Percentiles rank a stretch among this genome's conserved stretches.
phyloP scores from a whole-genome alignment of 2,329 filamentous ascomycete genomes.

The Claviceps pazoutovae region DNA sequence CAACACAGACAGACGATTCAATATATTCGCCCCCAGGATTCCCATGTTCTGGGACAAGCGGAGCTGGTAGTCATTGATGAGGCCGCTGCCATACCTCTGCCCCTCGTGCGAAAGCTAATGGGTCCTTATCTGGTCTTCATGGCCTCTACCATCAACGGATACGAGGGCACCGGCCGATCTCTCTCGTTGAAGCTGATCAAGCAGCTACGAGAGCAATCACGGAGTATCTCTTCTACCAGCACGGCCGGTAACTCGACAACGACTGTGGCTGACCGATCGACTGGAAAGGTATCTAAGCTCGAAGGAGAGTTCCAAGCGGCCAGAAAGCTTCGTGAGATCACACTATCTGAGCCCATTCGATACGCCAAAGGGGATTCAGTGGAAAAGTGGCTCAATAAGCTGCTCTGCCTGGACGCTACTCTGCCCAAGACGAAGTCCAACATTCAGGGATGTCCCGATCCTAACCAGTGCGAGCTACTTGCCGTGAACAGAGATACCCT shows the following conservation, averaged over 20 bases:
- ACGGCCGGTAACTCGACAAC: slow-evolving; percentile 33
- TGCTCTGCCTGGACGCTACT: slow-evolving; percentile 88
- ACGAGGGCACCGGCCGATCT: slow-evolving; percentile 91
- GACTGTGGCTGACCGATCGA: slow-evolving; percentile 63
- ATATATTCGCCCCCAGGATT: slow-evolving; percentile 93
- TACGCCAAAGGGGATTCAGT: slow-evolving; percentile 84
- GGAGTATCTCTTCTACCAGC: slow-evolving; percentile 34
- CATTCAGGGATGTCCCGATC: slow-evolving; percentile 73
- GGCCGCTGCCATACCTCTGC: slow-evolving; percentile 88
- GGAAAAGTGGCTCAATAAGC: slow-evolving; percentile 89
- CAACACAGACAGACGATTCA: slow-evolving; percentile 96
- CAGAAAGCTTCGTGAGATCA: slow-evolving; percentile 80
- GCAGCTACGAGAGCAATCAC: slow-evolving; percentile 85
- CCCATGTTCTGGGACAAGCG: slow-evolving; percentile 86
- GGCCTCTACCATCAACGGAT: slow-evolving; percentile 98
- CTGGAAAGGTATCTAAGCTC: slow-evolving; percentile 56
- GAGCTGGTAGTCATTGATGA: slow-evolving; percentile 95
- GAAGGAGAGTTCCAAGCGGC: slow-evolving; percentile 49
- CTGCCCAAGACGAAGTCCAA: slow-evolving; percentile 62
- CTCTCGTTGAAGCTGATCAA: slow-evolving; percentile 94
- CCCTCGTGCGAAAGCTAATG: slow-evolving; percentile 84
- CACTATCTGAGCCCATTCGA: slow-evolving; percentile 83
- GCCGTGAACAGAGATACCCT: slow-evolving; percentile 93
- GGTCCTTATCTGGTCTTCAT: slow-evolving; percentile 97
- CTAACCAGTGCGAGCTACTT: slow-evolving; percentile 78